phyloP scores from a whole-genome alignment of 768 basidiomycete genomes.

The Tulasnella sp. region DNA sequence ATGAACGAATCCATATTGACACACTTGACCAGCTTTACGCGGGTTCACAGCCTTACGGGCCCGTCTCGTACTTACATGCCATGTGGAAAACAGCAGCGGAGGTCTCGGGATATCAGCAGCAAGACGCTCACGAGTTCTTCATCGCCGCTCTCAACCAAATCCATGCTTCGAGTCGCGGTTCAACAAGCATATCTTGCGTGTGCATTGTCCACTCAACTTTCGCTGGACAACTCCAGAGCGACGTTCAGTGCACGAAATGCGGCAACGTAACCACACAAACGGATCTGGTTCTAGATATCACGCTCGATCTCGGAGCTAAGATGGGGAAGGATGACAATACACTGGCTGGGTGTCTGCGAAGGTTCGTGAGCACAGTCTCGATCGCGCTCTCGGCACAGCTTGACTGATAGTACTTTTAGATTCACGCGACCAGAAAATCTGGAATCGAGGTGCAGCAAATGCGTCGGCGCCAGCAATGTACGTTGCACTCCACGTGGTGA shows the following conservation, averaged over 20 bases:
- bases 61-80: slow-evolving; percentile 68
- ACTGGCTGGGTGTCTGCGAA: slow-evolving; percentile 59
- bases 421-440: slow-evolving; percentile 81
- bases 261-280: slow-evolving; percentile 62
- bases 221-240: slow-evolving; percentile 74
- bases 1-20: slow-evolving; percentile 1
- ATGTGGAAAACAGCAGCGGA: slow-evolving; percentile 72
- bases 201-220: slow-evolving; percentile 91
- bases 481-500: neutral
- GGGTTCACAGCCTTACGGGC: slow-evolving; percentile 53
- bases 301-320: slow-evolving; percentile 55
- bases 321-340: slow-evolving; percentile 43
- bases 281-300: slow-evolving; percentile 87
- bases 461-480: slow-evolving; percentile 51
- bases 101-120: slow-evolving; percentile 84
- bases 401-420: slow-evolving; percentile 29
- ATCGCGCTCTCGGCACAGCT: neutral
- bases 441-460: slow-evolving; percentile 70
- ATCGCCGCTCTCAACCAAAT: slow-evolving; percentile 78
- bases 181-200: slow-evolving; percentile 68
- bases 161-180: slow-evolving; percentile 43
- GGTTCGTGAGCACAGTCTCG: slow-evolving; percentile 31
- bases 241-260: slow-evolving; percentile 82
- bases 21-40: slow-evolving; percentile 29
- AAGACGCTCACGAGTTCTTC: slow-evolving; percentile 87